Base-by-base conservation (phyloP, 179 eudicot genomes). In the Beta corolliflora region DNA sequence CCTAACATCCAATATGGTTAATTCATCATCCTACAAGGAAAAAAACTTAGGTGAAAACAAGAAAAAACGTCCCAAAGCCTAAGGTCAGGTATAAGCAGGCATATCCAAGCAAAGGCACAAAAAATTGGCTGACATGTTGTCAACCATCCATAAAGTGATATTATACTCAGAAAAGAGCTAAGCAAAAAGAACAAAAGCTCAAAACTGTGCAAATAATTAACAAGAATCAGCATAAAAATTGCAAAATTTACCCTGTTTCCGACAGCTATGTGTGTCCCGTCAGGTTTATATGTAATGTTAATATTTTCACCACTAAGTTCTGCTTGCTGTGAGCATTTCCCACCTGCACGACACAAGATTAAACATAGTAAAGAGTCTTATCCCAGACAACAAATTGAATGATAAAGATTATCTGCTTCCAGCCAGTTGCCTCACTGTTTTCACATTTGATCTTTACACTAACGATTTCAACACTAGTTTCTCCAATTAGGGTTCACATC, bases 291-390 rank as follows among this genome's bases (percentile, higher is more conserved):
- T 64, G 99, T 94, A 76, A 95, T 95, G 84, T 95, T 95, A 77
- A 95, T 95, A 84, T 95, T 95, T 82, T 95, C 99, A 50, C 99
- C 99, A 79, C 98, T 95, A 83, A 95, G 95, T 84, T 95, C 99
- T 59, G 92, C 89, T 82, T 89, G 98, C 87, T 94, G 99, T 70
- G 99, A 91, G 87, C 98, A 95, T 89, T 95, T 95, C 64, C 98
- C 99, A 89, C 91, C 99, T 95, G 88, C 79, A 83, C 25, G 70
- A 71, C 59, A 65, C 72, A 73, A 80, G 80, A 13, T 60, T 52
- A 82, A 64, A 78, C 71, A 80, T 72, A 50, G 73, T 76, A 72
- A 66, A 64, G 52, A 76, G 65, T 63, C 41, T 53, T 48, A 41
- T 83, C 16, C 11, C 6, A 58, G 0, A 25, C 46, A 61, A 10